Evolutionary conservation across 1,284 basidiomycete species (phyloP).

Genomic region (Sparassis latifolia): DNA sequence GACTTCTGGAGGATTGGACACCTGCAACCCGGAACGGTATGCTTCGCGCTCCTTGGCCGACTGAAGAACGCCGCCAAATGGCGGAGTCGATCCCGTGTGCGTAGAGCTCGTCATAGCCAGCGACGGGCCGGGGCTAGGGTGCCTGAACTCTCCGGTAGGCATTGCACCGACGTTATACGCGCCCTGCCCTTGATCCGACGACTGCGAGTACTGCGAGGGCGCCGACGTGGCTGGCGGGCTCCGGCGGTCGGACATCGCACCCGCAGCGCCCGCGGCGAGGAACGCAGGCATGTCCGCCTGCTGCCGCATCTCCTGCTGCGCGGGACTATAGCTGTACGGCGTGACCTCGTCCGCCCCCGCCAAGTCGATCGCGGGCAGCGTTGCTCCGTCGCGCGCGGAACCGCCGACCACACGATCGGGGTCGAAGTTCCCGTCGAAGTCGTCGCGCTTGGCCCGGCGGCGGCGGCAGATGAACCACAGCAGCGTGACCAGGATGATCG

Average conservation of each 20-base stretch:
- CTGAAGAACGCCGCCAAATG: slow-evolving; percentile 13
- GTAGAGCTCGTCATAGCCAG: slow-evolving; percentile 15
- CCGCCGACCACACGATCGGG: slow-evolving; percentile 35
- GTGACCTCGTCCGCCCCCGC: slow-evolving; percentile 29
- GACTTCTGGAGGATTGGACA: slow-evolving; percentile 19
- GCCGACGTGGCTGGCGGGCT: slow-evolving; percentile 9
- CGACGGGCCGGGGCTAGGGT: slow-evolving; percentile 24
- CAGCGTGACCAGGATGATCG: slow-evolving; percentile 21
- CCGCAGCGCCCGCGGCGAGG: slow-evolving; percentile 17
- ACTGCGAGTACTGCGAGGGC: slow-evolving; percentile 19
- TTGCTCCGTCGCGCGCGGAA: slow-evolving; percentile 18
- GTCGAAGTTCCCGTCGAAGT: slow-evolving; percentile 48
- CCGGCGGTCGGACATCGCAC: slow-evolving; percentile 11
- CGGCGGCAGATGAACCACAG: slow-evolving; percentile 19
- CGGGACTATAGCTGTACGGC: slow-evolving; percentile 25
- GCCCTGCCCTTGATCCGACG: slow-evolving; percentile 14
- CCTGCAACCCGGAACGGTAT: slow-evolving; percentile 9
- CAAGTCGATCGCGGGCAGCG: slow-evolving; percentile 32
- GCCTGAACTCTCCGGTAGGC: slow-evolving; percentile 15
- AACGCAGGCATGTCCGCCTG: slow-evolving; percentile 18
- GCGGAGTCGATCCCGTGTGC: slow-evolving; percentile 2
- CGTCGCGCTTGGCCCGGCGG: slow-evolving; percentile 23
- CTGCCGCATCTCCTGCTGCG: slow-evolving; percentile 21
- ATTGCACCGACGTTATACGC: slow-evolving; percentile 4
- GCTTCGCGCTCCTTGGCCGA: slow-evolving; percentile 30